phyloP scores from a whole-genome alignment of 2,329 filamentous ascomycete species.

The Apiospora malaysiana region DNA sequence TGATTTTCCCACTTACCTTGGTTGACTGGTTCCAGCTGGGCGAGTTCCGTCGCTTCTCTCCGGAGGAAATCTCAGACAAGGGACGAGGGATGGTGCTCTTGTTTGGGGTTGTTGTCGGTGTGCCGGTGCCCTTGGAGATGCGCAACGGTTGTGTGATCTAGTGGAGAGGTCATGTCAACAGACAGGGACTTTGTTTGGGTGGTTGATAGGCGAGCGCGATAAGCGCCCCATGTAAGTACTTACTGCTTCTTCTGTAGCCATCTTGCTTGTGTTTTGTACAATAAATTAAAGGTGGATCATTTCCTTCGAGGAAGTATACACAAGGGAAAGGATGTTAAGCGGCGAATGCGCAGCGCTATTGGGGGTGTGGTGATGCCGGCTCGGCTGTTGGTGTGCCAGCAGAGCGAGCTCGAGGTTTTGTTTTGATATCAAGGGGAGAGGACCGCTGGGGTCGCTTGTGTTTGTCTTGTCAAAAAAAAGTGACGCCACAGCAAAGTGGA shows the following conservation, averaged over 20 bases:
- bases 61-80: slow-evolving; percentile 86
- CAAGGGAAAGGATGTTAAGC: slow-evolving; percentile 13
- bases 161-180: slow-evolving; percentile 21
- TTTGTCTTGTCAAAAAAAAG: background rate
- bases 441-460: slow-evolving; percentile 6
- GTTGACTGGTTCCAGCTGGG: slow-evolving; percentile 82
- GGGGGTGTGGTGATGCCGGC: slow-evolving; percentile 11
- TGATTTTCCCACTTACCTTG: slow-evolving; percentile 62
- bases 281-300: slow-evolving; percentile 21
- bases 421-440: slow-evolving; percentile 1
- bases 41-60: slow-evolving; percentile 87
- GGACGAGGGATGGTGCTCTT: slow-evolving; percentile 73
- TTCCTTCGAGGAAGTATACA: slow-evolving; percentile 17
- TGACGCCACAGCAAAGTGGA: slow-evolving; percentile 9
- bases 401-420: slow-evolving; percentile 13
- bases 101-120: slow-evolving; percentile 55
- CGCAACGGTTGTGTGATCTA: slow-evolving; percentile 68
- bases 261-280: slow-evolving; percentile 14
- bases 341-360: slow-evolving; percentile 18
- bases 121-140: slow-evolving; percentile 71
- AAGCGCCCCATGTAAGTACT: slow-evolving; percentile 8
- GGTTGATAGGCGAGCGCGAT: slow-evolving; percentile 2
- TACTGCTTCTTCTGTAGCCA: slow-evolving; percentile 24
- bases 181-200: background rate
- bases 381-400: slow-evolving; percentile 19